Conservation (phyloP, 202 grass and related monocot species). For the Elaeis oleifera region DNA sequence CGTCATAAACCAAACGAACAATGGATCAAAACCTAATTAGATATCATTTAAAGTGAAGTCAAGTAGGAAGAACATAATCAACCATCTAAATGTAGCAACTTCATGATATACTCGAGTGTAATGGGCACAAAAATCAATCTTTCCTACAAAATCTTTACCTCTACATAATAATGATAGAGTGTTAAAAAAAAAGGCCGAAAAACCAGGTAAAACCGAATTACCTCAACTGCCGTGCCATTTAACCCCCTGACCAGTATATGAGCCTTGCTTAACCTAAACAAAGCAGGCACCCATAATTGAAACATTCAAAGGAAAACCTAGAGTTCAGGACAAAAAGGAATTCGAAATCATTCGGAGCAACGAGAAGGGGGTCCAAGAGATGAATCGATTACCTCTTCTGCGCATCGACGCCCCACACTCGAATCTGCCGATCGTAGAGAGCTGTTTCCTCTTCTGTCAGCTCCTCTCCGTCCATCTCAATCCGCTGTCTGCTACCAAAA, state of each 20-base stretch:
- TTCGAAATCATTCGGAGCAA: neutral
- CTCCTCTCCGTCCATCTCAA: constrained; percentile 42
- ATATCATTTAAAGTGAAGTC: no score
- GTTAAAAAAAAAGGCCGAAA: neutral
- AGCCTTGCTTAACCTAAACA: constrained; percentile 73
- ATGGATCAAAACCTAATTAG: no score
- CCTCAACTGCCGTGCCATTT: constrained; percentile 71
- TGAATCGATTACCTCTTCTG: constrained; percentile 62
- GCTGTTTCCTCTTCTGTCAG: constrained; percentile 89
- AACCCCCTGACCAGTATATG: constrained; percentile 78
- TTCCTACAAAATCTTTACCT: neutral
- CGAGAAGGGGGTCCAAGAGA: no score
- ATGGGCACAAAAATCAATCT: neutral
- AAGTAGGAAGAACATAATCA: no score
- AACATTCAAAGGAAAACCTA: neutral
- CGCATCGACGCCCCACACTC: constrained; percentile 92
- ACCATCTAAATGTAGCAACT: neutral
- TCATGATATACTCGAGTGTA: neutral
- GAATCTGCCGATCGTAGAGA: constrained; percentile 96
- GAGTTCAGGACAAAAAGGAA: neutral
- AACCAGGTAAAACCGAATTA: constrained; percentile 11
- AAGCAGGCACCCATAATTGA: constrained; percentile 4
- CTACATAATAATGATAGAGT: neutral
- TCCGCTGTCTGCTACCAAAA: constrained; percentile 19
- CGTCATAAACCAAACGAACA: no score